Base-by-base conservation (phyloP, 345 rosid species). In the Cardamine resedifolia region DNA sequence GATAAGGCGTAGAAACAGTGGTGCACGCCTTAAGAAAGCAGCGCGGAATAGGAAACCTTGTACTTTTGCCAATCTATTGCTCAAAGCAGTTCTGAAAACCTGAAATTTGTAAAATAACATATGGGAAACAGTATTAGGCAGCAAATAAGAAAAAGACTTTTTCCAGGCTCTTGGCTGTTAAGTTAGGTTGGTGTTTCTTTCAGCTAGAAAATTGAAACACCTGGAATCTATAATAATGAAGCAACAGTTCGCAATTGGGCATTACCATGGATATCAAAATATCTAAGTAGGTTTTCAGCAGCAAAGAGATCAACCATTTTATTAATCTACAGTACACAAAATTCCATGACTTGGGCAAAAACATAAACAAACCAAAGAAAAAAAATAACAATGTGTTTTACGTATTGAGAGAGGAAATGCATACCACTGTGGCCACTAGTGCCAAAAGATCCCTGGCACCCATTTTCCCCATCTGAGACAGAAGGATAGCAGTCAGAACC, bases 1-100 rank as follows among this genome's bases (percentile, higher is more conserved):
- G 76, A 95, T 95, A 66, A 92, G 84, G 69, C 83, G 87, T 72
- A 92, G 77, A 81, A 95, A 95, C 65, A 85, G 77, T 26, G 99
- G 99, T 6, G 90, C 85, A 15, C 91, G 98, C 72, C 85, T 83
- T 79, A 95, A 93, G 81, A 95, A 95, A 55, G 98, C 98, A 50
- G 99, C 94, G 43, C 92, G 98, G 68, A 95, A 92, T 50, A 95
- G 81, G 81, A 92, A 95, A 73, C 99, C 99, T 79, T 92, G 98
- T 58, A 95, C 96, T 90, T 92, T 95, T 21, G 99, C 99, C 72
- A 92, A 80, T 82, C 98, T 84, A 75, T 95, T 92, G 88, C 94
- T 88, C 86, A 90, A 78, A 81, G 89, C 81, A 61, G 99, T 90
- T 81, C 89, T 88, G 61, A 88, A 79, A 51, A 92, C 91, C 99